These are phyloP conservation scores for Calamus simplicifolius DNA, from an alignment of 176 grass and related monocot species.

Conservation along the genomic window DNA sequence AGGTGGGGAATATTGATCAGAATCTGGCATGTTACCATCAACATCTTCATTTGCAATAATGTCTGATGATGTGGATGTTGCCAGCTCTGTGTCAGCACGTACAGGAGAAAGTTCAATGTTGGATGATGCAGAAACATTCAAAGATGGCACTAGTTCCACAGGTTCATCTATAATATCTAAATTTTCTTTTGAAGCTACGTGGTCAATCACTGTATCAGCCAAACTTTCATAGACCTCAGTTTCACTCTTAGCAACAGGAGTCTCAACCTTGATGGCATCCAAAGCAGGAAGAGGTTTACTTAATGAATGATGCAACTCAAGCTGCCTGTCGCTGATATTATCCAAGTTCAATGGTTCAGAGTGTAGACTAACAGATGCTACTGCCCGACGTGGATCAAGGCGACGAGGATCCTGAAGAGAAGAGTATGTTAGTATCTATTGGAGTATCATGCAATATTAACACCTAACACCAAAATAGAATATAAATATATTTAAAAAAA, in stretches of 20 bases:
- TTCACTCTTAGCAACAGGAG: constrained; percentile 20
- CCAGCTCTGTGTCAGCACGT: constrained; percentile 30
- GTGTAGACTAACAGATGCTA: constrained; percentile 29
- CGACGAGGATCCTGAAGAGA: constrained; percentile 84
- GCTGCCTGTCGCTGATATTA: constrained; percentile 20
- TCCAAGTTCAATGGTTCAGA: constrained; percentile 36
- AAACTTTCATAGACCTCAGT: constrained; percentile 1
- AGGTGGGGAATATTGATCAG: constrained; percentile 44
- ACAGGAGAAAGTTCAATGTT: constrained; percentile 20
- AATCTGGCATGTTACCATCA: constrained; percentile 50
- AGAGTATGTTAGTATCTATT: neutral
- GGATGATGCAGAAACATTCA: constrained; percentile 16
- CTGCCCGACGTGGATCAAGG: constrained; percentile 81
- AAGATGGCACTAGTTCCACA: constrained; percentile 18
- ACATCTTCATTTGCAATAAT: constrained; percentile 29
- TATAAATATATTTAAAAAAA: neutral
- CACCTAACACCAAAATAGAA: no score
- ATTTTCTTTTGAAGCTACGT: constrained; percentile 25
- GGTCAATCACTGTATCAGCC: constrained; percentile 2
- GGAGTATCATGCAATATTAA: neutral
- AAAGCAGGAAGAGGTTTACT: constrained; percentile 32
- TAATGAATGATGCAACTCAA: constrained; percentile 17
- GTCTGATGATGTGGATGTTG: constrained; percentile 50
- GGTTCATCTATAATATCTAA: constrained; percentile 27
- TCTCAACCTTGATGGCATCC: constrained; percentile 16